phyloP scores from a whole-genome alignment of 2,329 filamentous ascomycete species.

The Pyrenophora graminea region DNA sequence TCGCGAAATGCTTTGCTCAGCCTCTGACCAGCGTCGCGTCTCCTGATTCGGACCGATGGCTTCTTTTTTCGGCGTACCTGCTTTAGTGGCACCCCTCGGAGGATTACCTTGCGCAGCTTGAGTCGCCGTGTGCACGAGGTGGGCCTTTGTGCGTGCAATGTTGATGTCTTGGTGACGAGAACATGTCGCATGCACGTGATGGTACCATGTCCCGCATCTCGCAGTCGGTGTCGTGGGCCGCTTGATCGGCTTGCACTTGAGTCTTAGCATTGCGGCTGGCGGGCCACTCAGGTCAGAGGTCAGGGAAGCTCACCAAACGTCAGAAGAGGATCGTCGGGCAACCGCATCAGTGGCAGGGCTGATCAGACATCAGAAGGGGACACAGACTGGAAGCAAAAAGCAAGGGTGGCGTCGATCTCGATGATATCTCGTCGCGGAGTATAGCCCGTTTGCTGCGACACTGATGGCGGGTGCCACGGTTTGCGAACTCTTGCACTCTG shows the following conservation, averaged over 20 bases:
- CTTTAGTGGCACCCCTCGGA: constrained; percentile 1
- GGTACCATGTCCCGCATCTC: constrained; percentile 6
- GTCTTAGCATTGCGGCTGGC: constrained; percentile 11
- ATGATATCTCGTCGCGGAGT: constrained; percentile 22
- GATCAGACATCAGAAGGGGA: constrained; percentile 43
- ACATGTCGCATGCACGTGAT: constrained; percentile 1
- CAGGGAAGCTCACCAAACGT: constrained; percentile 16
- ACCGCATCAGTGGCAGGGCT: constrained; percentile 39
- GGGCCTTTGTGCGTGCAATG: background rate
- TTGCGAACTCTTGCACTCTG: background rate
- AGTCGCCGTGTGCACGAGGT: no score
- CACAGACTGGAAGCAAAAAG: constrained; percentile 24
- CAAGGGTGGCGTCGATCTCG: constrained; percentile 40
- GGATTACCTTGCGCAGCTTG: background rate
- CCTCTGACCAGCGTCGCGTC: constrained; percentile 19
- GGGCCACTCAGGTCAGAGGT: constrained; percentile 22
- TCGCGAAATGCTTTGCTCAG: constrained; percentile 14
- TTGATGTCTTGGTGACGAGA: background rate
- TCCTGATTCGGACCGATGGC: constrained; percentile 21
- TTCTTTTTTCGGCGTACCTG: constrained; percentile 6
- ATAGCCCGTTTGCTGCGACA: constrained; percentile 32
- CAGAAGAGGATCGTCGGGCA: constrained; percentile 18
- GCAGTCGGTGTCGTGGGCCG: constrained; percentile 19
- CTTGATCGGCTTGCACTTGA: constrained; percentile 26
- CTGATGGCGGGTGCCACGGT: constrained; percentile 11